Evolutionary conservation across 495 filamentous ascomycete species (phyloP).

Genomic region (Daldinia concentrica): DNA sequence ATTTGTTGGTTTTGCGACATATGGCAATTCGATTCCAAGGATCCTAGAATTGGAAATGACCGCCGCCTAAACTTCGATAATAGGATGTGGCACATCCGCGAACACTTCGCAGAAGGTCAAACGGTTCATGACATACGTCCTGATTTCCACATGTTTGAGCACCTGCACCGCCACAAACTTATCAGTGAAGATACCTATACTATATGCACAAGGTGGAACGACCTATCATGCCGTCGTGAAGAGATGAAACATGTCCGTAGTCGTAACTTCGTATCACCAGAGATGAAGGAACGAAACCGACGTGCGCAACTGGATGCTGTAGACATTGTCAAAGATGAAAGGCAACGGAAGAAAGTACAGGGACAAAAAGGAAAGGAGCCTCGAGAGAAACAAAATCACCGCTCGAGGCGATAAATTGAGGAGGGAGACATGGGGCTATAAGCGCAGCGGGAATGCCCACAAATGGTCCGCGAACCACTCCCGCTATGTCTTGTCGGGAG

Average conservation of each 20-base stretch:
- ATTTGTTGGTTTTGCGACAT: slow-evolving; percentile 62
- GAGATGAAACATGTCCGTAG: slow-evolving; percentile 13
- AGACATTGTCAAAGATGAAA: slow-evolving; percentile 35
- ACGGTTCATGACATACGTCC: slow-evolving; percentile 46
- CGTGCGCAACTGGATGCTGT: background rate
- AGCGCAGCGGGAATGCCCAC: slow-evolving; percentile 18
- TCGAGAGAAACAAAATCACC: background rate
- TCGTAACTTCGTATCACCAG: slow-evolving; percentile 5
- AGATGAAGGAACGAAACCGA: slow-evolving; percentile 15
- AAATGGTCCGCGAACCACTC: slow-evolving; percentile 32
- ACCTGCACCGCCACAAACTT: slow-evolving; percentile 39
- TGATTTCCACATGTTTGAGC: slow-evolving; percentile 51
- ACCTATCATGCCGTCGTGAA: slow-evolving; percentile 20
- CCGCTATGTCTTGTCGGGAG: slow-evolving; percentile 9
- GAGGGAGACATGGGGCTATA: slow-evolving; percentile 16
- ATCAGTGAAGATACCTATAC: slow-evolving; percentile 33
- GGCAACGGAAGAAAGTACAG: slow-evolving; percentile 10
- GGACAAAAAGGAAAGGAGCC: background rate
- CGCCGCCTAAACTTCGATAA: slow-evolving; percentile 40
- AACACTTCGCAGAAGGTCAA: slow-evolving; percentile 46
- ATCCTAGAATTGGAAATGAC: background rate
- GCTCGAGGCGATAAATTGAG: slow-evolving; percentile 5
- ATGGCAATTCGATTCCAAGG: slow-evolving; percentile 33
- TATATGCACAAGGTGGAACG: slow-evolving; percentile 27
- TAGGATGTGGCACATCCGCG: slow-evolving; percentile 58